Conservation (phyloP, 495 filamentous ascomycete genomes). For the Podospora didyma region DNA sequence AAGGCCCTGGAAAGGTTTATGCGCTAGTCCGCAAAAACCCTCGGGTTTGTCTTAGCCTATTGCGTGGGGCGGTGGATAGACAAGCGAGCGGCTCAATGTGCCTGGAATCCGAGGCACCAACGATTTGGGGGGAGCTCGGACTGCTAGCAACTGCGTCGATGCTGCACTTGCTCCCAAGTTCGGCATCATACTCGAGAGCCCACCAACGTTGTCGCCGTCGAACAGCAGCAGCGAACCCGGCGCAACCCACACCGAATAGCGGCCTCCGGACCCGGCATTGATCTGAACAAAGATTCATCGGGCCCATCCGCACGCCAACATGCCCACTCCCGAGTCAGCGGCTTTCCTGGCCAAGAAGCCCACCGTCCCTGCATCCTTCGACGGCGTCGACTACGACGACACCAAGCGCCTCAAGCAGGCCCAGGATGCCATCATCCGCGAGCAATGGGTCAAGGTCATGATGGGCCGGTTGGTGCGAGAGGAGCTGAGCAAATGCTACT, state of each 20-base stretch:
- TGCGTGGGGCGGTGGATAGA: too few relatives aligned
- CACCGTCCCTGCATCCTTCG: conserved; percentile 87
- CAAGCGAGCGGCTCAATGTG: too few relatives aligned
- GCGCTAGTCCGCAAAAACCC: not conserved
- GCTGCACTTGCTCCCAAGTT: not conserved
- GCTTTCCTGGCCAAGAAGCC: conserved; percentile 94
- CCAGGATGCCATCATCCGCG: conserved; percentile 88
- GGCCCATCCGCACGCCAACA: conserved; percentile 21
- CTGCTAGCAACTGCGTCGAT: not conserved
- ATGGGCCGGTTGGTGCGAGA: conserved; percentile 91
- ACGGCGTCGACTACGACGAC: conserved; percentile 96
- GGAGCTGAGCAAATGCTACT: conserved; percentile 95
- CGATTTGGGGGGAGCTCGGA: not conserved
- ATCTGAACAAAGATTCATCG: not conserved
- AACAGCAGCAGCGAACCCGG: not conserved
- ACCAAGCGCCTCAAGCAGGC: conserved; percentile 84
- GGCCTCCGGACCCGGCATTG: conserved; percentile 1
- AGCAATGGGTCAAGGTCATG: conserved; percentile 98
- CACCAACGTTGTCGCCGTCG: not conserved
- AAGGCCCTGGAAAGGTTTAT: not conserved
- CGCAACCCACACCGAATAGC: not conserved
- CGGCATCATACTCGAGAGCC: not conserved
- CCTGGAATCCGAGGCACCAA: not conserved
- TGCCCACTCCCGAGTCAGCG: conserved; percentile 88
- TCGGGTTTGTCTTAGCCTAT: too few relatives aligned